These are phyloP conservation scores for Plenodomus biglobosus DNA, from an alignment of 2,329 filamentous ascomycete species.

Conservation along the genomic window DNA sequence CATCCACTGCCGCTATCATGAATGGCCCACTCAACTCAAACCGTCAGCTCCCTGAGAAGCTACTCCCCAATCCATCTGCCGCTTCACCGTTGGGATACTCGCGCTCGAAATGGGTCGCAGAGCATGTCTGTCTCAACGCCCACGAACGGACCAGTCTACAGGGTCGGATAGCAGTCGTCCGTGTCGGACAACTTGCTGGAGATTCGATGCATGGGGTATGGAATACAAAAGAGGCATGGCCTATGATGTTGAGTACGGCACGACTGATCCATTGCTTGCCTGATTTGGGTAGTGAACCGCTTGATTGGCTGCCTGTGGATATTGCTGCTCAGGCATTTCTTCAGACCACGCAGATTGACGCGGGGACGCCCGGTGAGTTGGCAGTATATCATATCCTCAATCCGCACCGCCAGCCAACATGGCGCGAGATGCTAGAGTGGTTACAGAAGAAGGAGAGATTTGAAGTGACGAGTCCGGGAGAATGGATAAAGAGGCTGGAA, in stretches of 20 bases:
- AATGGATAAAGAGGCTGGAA: constrained; percentile 50
- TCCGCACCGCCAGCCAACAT: constrained; percentile 47
- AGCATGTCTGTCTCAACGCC: constrained; percentile 54
- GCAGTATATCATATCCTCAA: constrained; percentile 56
- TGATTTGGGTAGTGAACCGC: constrained; percentile 27
- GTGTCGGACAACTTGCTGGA: constrained; percentile 49
- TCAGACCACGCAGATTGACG: constrained; percentile 33
- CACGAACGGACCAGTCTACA: constrained; percentile 30
- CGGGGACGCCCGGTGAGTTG: constrained; percentile 7
- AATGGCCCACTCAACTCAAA: constrained; percentile 15
- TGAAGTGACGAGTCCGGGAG: constrained; percentile 45
- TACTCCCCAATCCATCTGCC: constrained; percentile 47
- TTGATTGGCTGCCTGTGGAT: constrained; percentile 41
- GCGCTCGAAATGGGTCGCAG: constrained; percentile 59
- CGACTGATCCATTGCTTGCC: constrained; percentile 34
- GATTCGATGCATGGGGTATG: constrained; percentile 29
- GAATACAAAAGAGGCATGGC: constrained; percentile 41
- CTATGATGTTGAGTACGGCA: constrained; percentile 40
- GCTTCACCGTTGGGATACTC: constrained; percentile 58
- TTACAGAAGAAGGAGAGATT: constrained; percentile 43
- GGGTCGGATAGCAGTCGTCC: constrained; percentile 34
- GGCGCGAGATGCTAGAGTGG: constrained; percentile 53
- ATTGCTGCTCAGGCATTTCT: constrained; percentile 53
- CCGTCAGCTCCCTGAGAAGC: constrained; percentile 44
- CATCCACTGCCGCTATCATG: constrained; percentile 53